phyloP scores from a whole-genome alignment of 1,284 basidiomycete genomes.

The Cutaneotrichosporon sp. region DNA sequence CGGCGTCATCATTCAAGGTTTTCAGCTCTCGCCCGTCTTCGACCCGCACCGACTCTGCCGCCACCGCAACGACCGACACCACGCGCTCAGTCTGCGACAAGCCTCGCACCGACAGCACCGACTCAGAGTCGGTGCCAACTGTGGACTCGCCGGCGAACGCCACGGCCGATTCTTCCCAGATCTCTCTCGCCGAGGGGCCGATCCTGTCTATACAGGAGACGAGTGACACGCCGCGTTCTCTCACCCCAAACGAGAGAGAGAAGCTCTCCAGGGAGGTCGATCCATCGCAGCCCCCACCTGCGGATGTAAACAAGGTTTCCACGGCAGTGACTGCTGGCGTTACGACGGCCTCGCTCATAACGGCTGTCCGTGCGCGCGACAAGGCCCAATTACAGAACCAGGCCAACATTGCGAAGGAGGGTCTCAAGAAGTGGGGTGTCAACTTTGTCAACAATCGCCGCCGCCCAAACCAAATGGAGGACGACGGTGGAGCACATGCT shows the following conservation, averaged over 20 bases:
- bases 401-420: slow-evolving; percentile 67
- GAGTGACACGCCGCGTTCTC: not conserved
- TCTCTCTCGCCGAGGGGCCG: not conserved
- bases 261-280: slow-evolving; percentile 3
- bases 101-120: not conserved
- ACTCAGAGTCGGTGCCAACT: not conserved
- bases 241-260: slow-evolving; percentile 2
- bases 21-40: slow-evolving; percentile 5
- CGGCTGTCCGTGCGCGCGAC: slow-evolving; percentile 66
- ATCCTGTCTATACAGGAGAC: not conserved
- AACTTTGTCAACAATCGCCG: slow-evolving; percentile 59
- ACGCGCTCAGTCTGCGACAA: not conserved
- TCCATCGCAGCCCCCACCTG: no score
- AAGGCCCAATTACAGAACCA: slow-evolving; percentile 76
- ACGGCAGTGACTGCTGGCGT: not conserved
- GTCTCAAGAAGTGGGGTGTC: slow-evolving; percentile 83
- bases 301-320: not conserved
- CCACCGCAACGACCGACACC: not conserved
- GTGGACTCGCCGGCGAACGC: not conserved
- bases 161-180: not conserved
- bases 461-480: slow-evolving; percentile 14
- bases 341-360: slow-evolving; percentile 25
- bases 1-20: slow-evolving; percentile 2
- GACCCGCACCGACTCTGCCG: not conserved
- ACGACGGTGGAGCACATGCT: not conserved